Conservation (phyloP, 106 monocot species). For the Ottelia alismoides region DNA sequence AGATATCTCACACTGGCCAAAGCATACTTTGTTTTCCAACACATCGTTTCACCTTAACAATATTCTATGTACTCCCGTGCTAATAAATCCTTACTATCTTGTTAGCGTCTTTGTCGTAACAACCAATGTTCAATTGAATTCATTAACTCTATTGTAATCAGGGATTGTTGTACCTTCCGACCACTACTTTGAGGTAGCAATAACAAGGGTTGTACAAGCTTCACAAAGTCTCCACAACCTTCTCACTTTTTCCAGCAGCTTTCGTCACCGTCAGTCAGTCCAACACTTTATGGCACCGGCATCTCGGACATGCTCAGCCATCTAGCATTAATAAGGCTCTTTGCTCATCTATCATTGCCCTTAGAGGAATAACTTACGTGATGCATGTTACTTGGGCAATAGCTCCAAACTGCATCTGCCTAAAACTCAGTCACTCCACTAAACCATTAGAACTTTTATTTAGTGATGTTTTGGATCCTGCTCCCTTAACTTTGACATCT, state of each 20-base stretch:
- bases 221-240: background rate
- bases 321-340: background rate
- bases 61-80: background rate
- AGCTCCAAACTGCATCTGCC: background rate
- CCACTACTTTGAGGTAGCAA: background rate
- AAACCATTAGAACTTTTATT: constrained; percentile 1
- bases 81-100: background rate
- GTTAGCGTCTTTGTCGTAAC: background rate
- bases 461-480: constrained; percentile 9
- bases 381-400: background rate
- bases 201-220: background rate
- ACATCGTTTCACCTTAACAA: background rate
- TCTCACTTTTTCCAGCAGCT: background rate
- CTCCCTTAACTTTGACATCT: background rate
- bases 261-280: background rate
- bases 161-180: background rate
- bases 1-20: background rate
- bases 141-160: background rate
- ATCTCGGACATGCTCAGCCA: background rate
- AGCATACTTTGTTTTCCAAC: background rate
- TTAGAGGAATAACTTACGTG: background rate
- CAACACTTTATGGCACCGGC: background rate
- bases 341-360: background rate
- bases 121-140: background rate
- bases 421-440: background rate